phyloP scores from a whole-genome alignment of 1,139 yeast genomes.

The Geotrichum fermentans region DNA sequence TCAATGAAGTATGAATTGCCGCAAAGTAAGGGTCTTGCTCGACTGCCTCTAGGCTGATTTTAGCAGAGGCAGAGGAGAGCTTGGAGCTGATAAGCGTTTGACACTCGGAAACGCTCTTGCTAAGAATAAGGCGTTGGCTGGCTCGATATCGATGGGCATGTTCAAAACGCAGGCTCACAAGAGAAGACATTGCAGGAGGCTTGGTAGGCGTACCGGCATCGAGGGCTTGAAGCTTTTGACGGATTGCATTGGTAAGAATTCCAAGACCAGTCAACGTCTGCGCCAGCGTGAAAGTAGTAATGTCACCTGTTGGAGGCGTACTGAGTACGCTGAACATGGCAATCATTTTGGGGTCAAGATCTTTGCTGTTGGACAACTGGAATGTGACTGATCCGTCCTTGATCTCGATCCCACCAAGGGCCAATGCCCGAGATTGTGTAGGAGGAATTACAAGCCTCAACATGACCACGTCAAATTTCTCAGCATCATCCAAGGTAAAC shows the following conservation, averaged over 20 bases:
- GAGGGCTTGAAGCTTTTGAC: constrained; percentile 7
- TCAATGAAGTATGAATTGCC: neutral
- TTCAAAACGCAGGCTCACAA: neutral
- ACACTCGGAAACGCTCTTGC: neutral
- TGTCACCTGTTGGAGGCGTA: neutral
- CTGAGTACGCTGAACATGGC: constrained; percentile 4
- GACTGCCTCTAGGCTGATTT: neutral
- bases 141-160: constrained; percentile 7
- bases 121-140: constrained; percentile 5
- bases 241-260: too few species aligned
- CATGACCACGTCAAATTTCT: constrained; percentile 56
- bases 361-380: constrained; percentile 1
- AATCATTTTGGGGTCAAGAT: constrained; percentile 9
- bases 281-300: constrained; percentile 1
- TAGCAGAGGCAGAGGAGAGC: neutral
- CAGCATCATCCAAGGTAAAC: constrained; percentile 57
- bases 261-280: constrained; percentile 5
- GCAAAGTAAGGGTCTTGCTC: constrained; percentile 2
- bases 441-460: constrained; percentile 35
- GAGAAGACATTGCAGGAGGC: neutral
- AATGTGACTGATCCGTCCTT: constrained; percentile 4
- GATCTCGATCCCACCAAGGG: neutral
- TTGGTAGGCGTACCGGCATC: neutral
- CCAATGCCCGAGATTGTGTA: neutral
- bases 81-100: neutral